Percentiles rank a stretch among this genome's conserved stretches.
These are phyloP conservation scores for Solidago caesia DNA, from an alignment of 129 eudicot species.

Conservation along the genomic window DNA sequence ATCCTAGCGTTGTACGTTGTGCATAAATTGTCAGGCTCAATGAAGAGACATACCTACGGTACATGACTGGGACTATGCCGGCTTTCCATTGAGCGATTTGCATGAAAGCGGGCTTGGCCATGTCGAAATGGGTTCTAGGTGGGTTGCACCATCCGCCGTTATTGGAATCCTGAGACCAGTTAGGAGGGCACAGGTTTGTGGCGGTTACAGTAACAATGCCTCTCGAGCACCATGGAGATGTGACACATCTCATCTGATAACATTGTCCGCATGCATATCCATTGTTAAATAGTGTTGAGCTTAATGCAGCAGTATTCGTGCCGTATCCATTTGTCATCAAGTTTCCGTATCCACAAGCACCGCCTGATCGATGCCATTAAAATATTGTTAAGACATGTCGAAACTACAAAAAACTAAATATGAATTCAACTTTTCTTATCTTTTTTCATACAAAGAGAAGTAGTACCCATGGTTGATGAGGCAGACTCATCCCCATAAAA, in stretches of 20 bases:
- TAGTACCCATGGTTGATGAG: slow-evolving; percentile 73
- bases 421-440: background rate
- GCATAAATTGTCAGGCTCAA: background rate
- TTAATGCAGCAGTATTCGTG: slow-evolving; percentile 80
- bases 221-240: slow-evolving; percentile 55
- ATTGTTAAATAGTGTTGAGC: slow-evolving; percentile 64
- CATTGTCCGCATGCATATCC: slow-evolving; percentile 88
- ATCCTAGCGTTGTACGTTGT: background rate
- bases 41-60: slow-evolving; percentile 52
- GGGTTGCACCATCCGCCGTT: slow-evolving; percentile 99
- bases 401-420: background rate
- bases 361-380: slow-evolving; percentile 43
- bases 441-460: background rate
- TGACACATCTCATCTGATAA: slow-evolving; percentile 57
- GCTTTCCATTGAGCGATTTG: slow-evolving; percentile 78
- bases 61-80: slow-evolving; percentile 82
- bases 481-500: slow-evolving; percentile 88
- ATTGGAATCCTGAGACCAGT: slow-evolving; percentile 57
- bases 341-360: slow-evolving; percentile 95
- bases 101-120: slow-evolving; percentile 93
- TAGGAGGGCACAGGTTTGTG: slow-evolving; percentile 93
- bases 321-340: slow-evolving; percentile 68
- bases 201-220: slow-evolving; percentile 66
- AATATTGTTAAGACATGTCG: background rate
- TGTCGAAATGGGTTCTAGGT: slow-evolving; percentile 84